phyloP scores from a whole-genome alignment of 2,329 filamentous ascomycete species.

The Thielaviopsis cerberus region DNA sequence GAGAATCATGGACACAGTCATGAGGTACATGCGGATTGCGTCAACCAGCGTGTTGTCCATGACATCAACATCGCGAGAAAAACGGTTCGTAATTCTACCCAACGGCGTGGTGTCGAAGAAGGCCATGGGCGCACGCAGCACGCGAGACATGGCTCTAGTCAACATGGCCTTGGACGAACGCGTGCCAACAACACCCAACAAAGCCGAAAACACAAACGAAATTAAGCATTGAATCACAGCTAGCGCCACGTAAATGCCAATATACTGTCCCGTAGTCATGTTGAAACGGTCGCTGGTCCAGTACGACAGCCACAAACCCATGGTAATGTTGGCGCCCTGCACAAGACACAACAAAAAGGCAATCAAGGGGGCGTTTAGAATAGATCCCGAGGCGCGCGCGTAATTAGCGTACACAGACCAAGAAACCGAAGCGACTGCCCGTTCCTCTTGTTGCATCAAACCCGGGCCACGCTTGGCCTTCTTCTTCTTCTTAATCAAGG shows the following conservation, averaged over 20 bases:
- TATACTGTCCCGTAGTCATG: conserved; percentile 50
- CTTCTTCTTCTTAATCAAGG: conserved; percentile 22
- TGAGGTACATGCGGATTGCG: conserved; percentile 77
- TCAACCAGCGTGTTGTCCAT: conserved; percentile 90
- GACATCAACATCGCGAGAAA: conserved; percentile 85
- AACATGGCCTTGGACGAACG: conserved; percentile 68
- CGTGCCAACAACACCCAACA: conserved; percentile 63
- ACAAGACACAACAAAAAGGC: conserved; percentile 46
- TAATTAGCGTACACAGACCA: conserved; percentile 69
- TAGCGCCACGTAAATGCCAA: conserved; percentile 52
- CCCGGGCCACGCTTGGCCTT: conserved; percentile 39
- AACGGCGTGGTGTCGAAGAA: conserved; percentile 96
- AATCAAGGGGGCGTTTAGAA: conserved; percentile 49
- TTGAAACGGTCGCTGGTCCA: conserved; percentile 72
- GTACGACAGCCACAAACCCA: conserved; percentile 80
- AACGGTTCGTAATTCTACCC: conserved; percentile 87
- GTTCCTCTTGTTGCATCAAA: conserved; percentile 57
- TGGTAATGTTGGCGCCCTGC: conserved; percentile 71
- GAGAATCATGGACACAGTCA: conserved; percentile 66
- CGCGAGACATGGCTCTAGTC: conserved; percentile 56
- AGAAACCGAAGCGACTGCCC: conserved; percentile 56
- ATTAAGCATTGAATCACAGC: conserved; percentile 52
- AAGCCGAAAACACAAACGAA: conserved; percentile 64
- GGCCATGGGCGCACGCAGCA: conserved; percentile 57
- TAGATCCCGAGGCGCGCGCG: conserved; percentile 52